These are phyloP conservation scores for Catenaria anguillulae DNA, from an alignment of 371 early-diverging fungal genomes.

Conservation along the genomic window DNA sequence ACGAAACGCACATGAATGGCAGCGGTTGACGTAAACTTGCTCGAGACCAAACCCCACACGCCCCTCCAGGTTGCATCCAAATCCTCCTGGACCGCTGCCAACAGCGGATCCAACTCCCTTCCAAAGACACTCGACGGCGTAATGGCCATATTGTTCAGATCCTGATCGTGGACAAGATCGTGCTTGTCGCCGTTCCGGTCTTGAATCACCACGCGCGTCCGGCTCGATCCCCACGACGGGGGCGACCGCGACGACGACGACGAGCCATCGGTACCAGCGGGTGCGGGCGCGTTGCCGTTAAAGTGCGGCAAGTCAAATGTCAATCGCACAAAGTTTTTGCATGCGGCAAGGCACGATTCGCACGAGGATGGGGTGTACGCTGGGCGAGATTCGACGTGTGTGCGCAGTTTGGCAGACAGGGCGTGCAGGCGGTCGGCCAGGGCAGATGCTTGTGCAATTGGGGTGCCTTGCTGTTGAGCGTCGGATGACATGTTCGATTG, in stretches of 20 bases:
- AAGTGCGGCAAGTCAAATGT: not conserved
- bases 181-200: no score
- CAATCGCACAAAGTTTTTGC: constrained; percentile 4
- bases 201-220: no score
- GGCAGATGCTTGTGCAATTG: not conserved
- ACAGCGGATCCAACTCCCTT: not conserved
- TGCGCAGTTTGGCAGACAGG: not conserved
- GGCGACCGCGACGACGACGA: not conserved
- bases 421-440: not conserved
- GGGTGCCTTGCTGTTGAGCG: no score
- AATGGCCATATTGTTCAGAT: no score
- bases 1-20: not conserved
- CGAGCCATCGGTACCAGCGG: not conserved
- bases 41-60: not conserved
- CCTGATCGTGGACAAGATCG: no score
- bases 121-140: no score
- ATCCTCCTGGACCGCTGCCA: not conserved
- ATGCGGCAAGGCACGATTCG: constrained; percentile 1
- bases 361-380: not conserved
- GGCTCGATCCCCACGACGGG: no score
- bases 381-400: not conserved
- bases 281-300: not conserved
- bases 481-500: no score
- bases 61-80: not conserved
- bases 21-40: not conserved